Evolutionary conservation across 2,329 filamentous ascomycete species (phyloP).

Genomic region (Mycosphaerella sp.): DNA sequence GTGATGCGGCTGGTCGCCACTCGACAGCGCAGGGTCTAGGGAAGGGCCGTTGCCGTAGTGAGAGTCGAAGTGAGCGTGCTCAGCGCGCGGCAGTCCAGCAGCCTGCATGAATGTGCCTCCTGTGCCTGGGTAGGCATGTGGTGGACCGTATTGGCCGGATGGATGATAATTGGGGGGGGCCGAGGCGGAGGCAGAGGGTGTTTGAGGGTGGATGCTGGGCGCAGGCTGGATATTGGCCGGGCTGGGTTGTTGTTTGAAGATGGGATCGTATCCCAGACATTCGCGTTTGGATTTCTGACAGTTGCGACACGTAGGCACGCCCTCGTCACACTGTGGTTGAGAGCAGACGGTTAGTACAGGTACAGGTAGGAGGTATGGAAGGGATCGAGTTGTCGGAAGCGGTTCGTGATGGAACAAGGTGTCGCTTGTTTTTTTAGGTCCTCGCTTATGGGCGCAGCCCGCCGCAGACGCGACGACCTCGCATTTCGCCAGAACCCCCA

Average conservation of each 20-base stretch:
- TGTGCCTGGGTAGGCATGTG: slow-evolving; percentile 15
- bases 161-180: slow-evolving; percentile 6
- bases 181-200: slow-evolving; percentile 20
- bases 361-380: not conserved
- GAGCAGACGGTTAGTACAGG: not conserved
- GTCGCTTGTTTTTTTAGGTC: slow-evolving; percentile 15
- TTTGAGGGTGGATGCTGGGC: slow-evolving; percentile 33
- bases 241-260: slow-evolving; percentile 68
- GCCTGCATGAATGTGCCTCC: slow-evolving; percentile 17
- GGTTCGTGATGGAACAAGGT: slow-evolving; percentile 13
- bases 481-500: slow-evolving; percentile 10
- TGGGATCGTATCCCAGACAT: slow-evolving; percentile 78
- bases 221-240: slow-evolving; percentile 68
- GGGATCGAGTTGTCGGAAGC: not conserved
- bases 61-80: slow-evolving; percentile 5
- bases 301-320: slow-evolving; percentile 84
- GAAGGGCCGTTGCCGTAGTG: slow-evolving; percentile 42
- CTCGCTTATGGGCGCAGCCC: slow-evolving; percentile 13
- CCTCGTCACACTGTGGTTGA: slow-evolving; percentile 77
- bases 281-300: slow-evolving; percentile 85
- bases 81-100: slow-evolving; percentile 5
- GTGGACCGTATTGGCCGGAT: slow-evolving; percentile 11
- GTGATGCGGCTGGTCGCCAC: slow-evolving; percentile 19
- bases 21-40: slow-evolving; percentile 62
- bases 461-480: slow-evolving; percentile 13